Base-by-base conservation (phyloP, 768 basidiomycete genomes). In the Russula abietina region DNA sequence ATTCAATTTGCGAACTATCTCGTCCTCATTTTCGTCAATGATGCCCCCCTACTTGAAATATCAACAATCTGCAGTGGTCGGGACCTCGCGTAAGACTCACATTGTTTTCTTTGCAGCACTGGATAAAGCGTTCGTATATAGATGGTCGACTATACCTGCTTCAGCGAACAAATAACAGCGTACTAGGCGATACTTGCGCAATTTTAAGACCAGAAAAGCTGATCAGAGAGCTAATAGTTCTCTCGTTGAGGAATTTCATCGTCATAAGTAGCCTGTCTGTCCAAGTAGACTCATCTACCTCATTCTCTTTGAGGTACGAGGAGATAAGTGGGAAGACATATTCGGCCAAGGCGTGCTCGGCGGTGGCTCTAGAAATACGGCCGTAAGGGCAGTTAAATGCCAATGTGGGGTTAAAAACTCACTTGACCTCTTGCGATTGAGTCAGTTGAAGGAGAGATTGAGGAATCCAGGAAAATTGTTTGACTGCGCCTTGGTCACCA, bases 401-500 rank as follows among this genome's bases (percentile, higher is more conserved):
- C 9, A 8, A 46, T 38, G 59, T 22, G 24, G 24, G 2, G 32
- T 55, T 10, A 11, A 14, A 38, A 41, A 64, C 79, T 57, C 65
- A 88, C 86, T 84, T 82, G 48, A 85, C 78, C 68, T 91, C 89
- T 0, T 72, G 41, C 16, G 80, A 71, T n/a, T 77, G 73, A 10
- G 80, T 77, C 64, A 81, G 80, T 46, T 79, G 78, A 10, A 95
- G 76, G 33, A 98, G 77, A 45, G 80, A 77, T 30, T 87, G 80
- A 0, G 97, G 94, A 64, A 99, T 98, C 97, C 97, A 99, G 0
- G 84, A 85, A 70, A 98, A 98, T 51, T 95, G 90, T 17, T 76
- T 69, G 33, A 87, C 79, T 2, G 93, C 93, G 1, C 82, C 77
- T 2, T 80, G 74, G 58, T 93, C 91, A 45, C 85, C 84, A 62